phyloP scores from a whole-genome alignment of 306 rosid genomes.

The Calophaca sinica region DNA sequence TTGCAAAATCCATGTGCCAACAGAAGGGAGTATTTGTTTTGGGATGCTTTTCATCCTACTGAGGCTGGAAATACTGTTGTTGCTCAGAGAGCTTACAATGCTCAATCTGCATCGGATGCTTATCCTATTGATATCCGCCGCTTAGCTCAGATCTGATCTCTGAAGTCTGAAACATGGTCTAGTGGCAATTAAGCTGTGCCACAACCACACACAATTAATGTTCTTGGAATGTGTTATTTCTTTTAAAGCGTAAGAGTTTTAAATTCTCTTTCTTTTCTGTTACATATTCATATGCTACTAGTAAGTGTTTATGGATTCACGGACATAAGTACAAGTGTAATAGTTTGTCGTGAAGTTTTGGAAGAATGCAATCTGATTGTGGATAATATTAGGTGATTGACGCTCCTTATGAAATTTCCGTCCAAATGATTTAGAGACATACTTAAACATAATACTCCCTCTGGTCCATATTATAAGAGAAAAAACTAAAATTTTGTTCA shows the following conservation, averaged over 20 bases:
- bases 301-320: constrained; percentile 23
- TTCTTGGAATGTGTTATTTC: constrained; percentile 42
- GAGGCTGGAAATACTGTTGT: constrained; percentile 69
- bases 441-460: too few relatives aligned
- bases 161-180: constrained; percentile 18
- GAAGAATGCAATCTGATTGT: constrained; percentile 6
- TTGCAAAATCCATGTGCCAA: constrained; percentile 76
- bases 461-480: too few relatives aligned
- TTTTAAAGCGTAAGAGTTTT: constrained; percentile 9
- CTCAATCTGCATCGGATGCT: constrained; percentile 75
- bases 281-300: constrained; percentile 28
- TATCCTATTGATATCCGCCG: constrained; percentile 74
- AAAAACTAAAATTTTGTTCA: too few relatives aligned
- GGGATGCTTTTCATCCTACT: constrained; percentile 97
- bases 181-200: constrained; percentile 24
- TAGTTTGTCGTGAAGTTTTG: constrained; percentile 39
- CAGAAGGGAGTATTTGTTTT: constrained; percentile 74
- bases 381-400: not conserved
- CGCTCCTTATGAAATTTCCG: not conserved
- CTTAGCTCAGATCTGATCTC: constrained; percentile 67
- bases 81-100: constrained; percentile 75
- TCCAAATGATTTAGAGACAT: too few relatives aligned
- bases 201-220: constrained; percentile 26
- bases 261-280: not conserved
- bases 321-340: constrained; percentile 40